Evolutionary conservation across 768 basidiomycete species (phyloP).

Genomic region (Boletus sp.): DNA sequence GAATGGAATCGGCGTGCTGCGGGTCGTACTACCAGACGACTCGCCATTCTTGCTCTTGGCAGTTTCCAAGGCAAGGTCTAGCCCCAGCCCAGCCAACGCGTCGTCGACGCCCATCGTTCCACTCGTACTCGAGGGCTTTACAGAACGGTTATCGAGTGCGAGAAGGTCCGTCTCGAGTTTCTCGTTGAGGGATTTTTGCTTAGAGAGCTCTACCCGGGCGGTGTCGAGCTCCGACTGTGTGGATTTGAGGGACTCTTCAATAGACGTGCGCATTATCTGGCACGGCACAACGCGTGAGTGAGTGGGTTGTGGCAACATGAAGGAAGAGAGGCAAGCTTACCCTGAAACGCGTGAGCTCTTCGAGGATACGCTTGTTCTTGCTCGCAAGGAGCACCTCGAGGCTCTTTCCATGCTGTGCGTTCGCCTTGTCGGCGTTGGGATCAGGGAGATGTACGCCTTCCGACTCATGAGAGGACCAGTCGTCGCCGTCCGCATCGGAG

Average conservation of each 20-base stretch:
- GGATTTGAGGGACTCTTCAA: constrained; percentile 65
- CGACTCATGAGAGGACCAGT: constrained; percentile 39
- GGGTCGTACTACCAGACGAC: constrained; percentile 27
- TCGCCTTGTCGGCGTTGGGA: constrained; percentile 85
- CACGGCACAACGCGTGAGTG: background rate
- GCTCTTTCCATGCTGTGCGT: constrained; percentile 72
- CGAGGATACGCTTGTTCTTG: constrained; percentile 91
- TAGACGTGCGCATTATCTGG: constrained; percentile 80
- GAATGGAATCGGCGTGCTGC: constrained; percentile 69
- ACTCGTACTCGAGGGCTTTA: constrained; percentile 17
- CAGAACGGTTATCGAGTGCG: constrained; percentile 60
- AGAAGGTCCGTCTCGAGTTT: constrained; percentile 89
- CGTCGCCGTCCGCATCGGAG: constrained; percentile 57
- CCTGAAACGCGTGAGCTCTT: constrained; percentile 89
- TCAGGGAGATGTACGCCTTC: constrained; percentile 73
- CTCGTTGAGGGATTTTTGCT: constrained; percentile 80
- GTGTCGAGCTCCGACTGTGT: constrained; percentile 57
- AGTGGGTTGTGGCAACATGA: background rate
- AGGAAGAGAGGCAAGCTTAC: constrained; percentile 38
- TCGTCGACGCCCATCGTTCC: constrained; percentile 42
- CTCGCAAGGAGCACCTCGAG: constrained; percentile 88
- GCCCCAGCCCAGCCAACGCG: constrained; percentile 68
- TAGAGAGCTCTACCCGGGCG: constrained; percentile 66
- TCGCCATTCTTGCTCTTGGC: constrained; percentile 19
- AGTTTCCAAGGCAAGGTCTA: constrained; percentile 42